Conservation (phyloP, 495 filamentous ascomycete species). For the Daldinia bambusicola region DNA sequence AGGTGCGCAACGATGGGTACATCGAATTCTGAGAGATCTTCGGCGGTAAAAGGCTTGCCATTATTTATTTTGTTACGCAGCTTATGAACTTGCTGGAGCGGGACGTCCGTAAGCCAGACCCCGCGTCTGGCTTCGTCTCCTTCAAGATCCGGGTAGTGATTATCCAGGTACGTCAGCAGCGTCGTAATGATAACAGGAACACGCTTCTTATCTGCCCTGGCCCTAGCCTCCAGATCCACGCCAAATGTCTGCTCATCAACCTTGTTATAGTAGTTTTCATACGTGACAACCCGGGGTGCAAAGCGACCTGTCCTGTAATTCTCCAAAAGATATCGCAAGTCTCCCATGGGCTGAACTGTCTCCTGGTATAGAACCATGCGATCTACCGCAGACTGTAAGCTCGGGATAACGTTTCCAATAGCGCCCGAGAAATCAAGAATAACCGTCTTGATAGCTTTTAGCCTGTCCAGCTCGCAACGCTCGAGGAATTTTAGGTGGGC, state of each 20-base stretch:
- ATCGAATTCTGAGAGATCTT: conserved; percentile 85
- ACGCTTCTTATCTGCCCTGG: conserved; percentile 91
- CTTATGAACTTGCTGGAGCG: conserved; percentile 84
- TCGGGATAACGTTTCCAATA: conserved; percentile 97
- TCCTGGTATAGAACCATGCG: conserved; percentile 99
- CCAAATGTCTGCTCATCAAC: conserved; percentile 98
- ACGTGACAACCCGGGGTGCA: conserved; percentile 87
- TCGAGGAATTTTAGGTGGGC: conserved; percentile 95
- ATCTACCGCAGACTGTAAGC: conserved; percentile 92
- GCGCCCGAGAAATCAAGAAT: conserved; percentile 97
- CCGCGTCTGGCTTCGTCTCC: conserved; percentile 92
- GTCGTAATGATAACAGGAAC: conserved; percentile 94
- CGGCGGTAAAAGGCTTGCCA: conserved; percentile 80
- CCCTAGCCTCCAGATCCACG: conserved; percentile 93
- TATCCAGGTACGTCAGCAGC: conserved; percentile 91
- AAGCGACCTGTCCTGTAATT: conserved; percentile 96
- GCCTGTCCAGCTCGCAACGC: conserved; percentile 92
- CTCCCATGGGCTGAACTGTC: conserved; percentile 91
- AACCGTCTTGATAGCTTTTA: conserved; percentile 98
- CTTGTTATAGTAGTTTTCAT: conserved; percentile 99
- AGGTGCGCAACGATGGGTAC: conserved; percentile 93
- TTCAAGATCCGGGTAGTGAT: conserved; percentile 96
- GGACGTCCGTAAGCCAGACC: conserved; percentile 95
- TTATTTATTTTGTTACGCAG: conserved; percentile 85
- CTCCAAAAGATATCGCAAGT: conserved; percentile 95